Evolutionary conservation across 257 asterid species (phyloP).

Genomic region (Echites panduratus): DNA sequence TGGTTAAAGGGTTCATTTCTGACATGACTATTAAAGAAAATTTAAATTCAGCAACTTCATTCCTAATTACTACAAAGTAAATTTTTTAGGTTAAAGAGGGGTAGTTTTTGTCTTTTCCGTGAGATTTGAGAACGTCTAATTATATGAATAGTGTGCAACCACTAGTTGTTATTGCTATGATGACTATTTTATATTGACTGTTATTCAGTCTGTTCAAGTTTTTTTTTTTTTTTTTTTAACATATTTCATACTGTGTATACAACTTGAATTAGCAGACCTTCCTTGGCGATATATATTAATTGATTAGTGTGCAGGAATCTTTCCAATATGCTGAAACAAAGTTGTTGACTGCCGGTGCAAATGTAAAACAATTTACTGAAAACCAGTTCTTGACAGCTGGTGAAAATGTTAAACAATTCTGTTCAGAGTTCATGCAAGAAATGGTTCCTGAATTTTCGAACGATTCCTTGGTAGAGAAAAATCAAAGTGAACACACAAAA

Average conservation of each 20-base stretch:
- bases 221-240: not conserved
- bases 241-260: not conserved
- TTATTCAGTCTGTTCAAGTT: not conserved
- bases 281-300: not conserved
- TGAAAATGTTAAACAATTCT: slow-evolving; percentile 10
- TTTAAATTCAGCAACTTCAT: not conserved
- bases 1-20: not conserved
- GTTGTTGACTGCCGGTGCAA: slow-evolving; percentile 18
- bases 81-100: not conserved
- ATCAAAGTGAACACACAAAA: slow-evolving; percentile 2
- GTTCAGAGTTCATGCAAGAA: slow-evolving; percentile 22
- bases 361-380: slow-evolving; percentile 16
- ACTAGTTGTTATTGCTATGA: not conserved
- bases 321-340: slow-evolving; percentile 21
- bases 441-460: slow-evolving; percentile 14
- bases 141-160: not conserved
- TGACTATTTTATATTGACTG: not conserved
- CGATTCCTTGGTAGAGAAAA: slow-evolving; percentile 7
- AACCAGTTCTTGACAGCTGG: slow-evolving; percentile 1
- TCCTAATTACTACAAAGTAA: not conserved
- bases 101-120: not conserved
- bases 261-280: slow-evolving; percentile 4
- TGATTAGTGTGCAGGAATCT: slow-evolving; percentile 18
- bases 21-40: not conserved
- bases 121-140: not conserved